phyloP scores from a whole-genome alignment of 2,329 filamentous ascomycete genomes.

The Coniella lustricola region DNA sequence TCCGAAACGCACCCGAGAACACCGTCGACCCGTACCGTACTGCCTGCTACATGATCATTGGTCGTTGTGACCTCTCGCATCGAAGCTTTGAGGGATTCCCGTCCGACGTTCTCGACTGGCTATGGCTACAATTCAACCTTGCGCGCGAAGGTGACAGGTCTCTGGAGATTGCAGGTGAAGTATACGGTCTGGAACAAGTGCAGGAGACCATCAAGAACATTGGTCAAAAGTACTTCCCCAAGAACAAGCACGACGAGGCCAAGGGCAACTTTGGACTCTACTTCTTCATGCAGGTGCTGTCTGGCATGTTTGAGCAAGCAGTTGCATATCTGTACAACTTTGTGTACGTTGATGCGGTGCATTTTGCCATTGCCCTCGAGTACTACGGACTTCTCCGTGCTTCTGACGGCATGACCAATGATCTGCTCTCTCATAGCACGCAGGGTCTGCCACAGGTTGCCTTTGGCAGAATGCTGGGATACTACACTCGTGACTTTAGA shows the following conservation, averaged over 20 bases:
- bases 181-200: conserved; percentile 59
- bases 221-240: conserved; percentile 83
- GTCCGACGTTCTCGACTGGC: conserved; percentile 62
- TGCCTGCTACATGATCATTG: conserved; percentile 97
- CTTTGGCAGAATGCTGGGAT: conserved; percentile 87
- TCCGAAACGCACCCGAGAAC: conserved; percentile 76
- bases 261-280: conserved; percentile 78
- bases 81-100: conserved; percentile 57
- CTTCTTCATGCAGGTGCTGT: conserved; percentile 86
- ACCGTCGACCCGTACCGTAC: conserved; percentile 91
- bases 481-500: conserved; percentile 94
- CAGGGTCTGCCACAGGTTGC: conserved; percentile 75
- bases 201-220: conserved; percentile 80
- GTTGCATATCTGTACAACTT: conserved; percentile 87
- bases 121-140: conserved; percentile 66
- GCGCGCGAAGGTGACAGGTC: conserved; percentile 58
- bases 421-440: conserved; percentile 60
- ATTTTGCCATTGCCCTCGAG: conserved; percentile 83
- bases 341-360: conserved; percentile 86
- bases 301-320: conserved; percentile 91
- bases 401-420: conserved; percentile 70
- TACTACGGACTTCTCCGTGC: conserved; percentile 88
- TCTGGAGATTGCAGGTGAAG: conserved; percentile 58
- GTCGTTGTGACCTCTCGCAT: conserved; percentile 63
- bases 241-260: conserved; percentile 65